Evolutionary conservation across 805 yeast genomes (phyloP).

Genomic region (Brettanomyces naardenensis): DNA sequence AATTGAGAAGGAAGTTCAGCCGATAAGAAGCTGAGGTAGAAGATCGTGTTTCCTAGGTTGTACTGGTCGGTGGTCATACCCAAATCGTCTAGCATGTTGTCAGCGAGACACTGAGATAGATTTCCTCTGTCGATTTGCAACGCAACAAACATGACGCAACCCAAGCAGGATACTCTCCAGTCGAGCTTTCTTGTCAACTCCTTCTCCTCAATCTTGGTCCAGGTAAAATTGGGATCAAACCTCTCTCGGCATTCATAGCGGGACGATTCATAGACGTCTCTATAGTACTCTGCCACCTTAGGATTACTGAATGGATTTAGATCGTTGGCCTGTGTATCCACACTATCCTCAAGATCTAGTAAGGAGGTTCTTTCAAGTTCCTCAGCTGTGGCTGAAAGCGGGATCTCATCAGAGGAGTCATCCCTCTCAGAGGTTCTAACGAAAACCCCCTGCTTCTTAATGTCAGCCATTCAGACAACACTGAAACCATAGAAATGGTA

Average conservation of each 20-base stretch:
- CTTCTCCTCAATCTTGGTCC: conserved; percentile 48
- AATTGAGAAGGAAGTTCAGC: conserved; percentile 64
- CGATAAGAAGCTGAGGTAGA: conserved; percentile 40
- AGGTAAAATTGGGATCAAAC: conserved; percentile 51
- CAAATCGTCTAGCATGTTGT: conserved; percentile 44
- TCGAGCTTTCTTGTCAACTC: conserved; percentile 44
- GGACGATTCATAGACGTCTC: conserved; percentile 36
- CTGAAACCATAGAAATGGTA: too few relatives aligned
- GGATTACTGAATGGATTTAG: conserved; percentile 41
- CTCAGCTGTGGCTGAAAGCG: too few relatives aligned
- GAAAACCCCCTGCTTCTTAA: too few relatives aligned
- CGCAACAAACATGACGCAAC: conserved; percentile 51
- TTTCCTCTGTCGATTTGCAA: conserved; percentile 54
- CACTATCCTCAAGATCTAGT: too few relatives aligned
- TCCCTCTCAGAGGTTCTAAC: too few relatives aligned
- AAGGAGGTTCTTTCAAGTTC: too few relatives aligned
- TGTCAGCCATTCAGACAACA: too few relatives aligned
- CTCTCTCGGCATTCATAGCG: conserved; percentile 46
- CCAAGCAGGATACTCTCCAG: conserved; percentile 46
- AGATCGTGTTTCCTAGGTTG: conserved; percentile 51
- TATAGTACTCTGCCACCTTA: conserved; percentile 36
- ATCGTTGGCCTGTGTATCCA: too few relatives aligned
- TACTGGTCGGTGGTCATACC: conserved; percentile 47
- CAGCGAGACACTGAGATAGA: conserved; percentile 47
- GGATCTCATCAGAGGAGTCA: too few relatives aligned